phyloP scores from a whole-genome alignment of 1,284 basidiomycete genomes.

The Sporisorium iseilematis-ciliati region DNA sequence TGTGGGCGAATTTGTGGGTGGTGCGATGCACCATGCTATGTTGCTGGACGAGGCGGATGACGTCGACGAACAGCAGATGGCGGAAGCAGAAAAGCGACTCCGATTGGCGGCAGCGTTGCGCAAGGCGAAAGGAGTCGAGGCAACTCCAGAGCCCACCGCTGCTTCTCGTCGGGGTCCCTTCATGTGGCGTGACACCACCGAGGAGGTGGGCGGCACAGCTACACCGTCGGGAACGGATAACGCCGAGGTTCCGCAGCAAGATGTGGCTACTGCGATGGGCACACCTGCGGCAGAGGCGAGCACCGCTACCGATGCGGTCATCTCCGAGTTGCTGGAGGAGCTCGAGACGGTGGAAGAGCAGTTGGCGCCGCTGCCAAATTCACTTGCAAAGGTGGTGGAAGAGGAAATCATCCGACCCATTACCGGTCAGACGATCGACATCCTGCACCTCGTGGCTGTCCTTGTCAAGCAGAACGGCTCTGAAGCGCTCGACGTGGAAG shows the following conservation, averaged over 20 bases:
- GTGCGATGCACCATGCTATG: slow-evolving; percentile 45
- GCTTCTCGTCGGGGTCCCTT: slow-evolving; percentile 44
- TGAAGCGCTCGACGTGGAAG: slow-evolving; percentile 14
- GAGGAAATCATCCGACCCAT: slow-evolving; percentile 42
- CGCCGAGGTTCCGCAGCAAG: slow-evolving; percentile 1
- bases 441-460: slow-evolving; percentile 39
- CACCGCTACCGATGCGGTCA: slow-evolving; percentile 12
- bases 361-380: slow-evolving; percentile 21
- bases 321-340: slow-evolving; percentile 14
- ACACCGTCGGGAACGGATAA: slow-evolving; percentile 15
- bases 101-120: slow-evolving; percentile 22
- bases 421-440: slow-evolving; percentile 35
- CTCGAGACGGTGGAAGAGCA: slow-evolving; percentile 16
- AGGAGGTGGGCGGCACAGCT: slow-evolving; percentile 24
- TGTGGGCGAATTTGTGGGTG: slow-evolving; percentile 56
- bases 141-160: slow-evolving; percentile 27
- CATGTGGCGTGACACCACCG: slow-evolving; percentile 47
- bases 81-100: slow-evolving; percentile 23
- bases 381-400: slow-evolving; percentile 38
- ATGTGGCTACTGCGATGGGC: slow-evolving; percentile 4
- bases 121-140: slow-evolving; percentile 16
- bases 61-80: slow-evolving; percentile 24
- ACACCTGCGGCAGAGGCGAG: slow-evolving; percentile 17
- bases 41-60: slow-evolving; percentile 38
- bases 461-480: slow-evolving; percentile 17